Conservation (phyloP, 2,329 filamentous ascomycete species). For the Pyricularia grisea region DNA sequence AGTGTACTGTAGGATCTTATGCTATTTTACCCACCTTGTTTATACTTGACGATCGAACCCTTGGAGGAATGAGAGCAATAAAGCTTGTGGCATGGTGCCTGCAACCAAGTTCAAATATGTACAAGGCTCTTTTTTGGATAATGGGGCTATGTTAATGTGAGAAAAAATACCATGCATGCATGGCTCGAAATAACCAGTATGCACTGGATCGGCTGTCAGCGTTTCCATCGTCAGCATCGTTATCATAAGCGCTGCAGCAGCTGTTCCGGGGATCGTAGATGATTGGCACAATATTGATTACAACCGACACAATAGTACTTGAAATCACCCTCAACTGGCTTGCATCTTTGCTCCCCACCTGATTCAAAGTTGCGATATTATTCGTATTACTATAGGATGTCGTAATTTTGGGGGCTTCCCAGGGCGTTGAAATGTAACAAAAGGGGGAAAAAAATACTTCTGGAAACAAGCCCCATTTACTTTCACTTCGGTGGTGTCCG, state of each 20-base stretch:
- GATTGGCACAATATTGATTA: neutral
- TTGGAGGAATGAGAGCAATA: no score
- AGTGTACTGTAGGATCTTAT: no score
- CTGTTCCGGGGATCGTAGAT: neutral
- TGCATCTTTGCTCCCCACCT: neutral
- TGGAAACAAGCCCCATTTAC: neutral
- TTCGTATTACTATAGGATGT: neutral
- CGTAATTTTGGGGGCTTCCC: neutral
- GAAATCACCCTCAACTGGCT: neutral
- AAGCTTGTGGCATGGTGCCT: no score
- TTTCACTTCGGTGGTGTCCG: neutral
- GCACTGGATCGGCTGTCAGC: neutral
- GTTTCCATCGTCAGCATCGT: neutral
- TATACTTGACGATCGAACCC: no score
- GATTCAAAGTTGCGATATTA: neutral
- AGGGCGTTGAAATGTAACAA: neutral
- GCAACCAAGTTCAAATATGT: no score
- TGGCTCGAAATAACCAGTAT: neutral
- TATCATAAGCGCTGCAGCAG: neutral
- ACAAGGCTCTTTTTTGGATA: neutral
- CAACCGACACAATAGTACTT: neutral
- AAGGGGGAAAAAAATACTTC: neutral
- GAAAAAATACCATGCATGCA: neutral
- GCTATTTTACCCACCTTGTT: no score
- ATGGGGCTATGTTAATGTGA: neutral